These are phyloP conservation scores for Moesziomyces sp. DNA, from an alignment of 1,284 basidiomycete genomes.

Conservation along the genomic window DNA sequence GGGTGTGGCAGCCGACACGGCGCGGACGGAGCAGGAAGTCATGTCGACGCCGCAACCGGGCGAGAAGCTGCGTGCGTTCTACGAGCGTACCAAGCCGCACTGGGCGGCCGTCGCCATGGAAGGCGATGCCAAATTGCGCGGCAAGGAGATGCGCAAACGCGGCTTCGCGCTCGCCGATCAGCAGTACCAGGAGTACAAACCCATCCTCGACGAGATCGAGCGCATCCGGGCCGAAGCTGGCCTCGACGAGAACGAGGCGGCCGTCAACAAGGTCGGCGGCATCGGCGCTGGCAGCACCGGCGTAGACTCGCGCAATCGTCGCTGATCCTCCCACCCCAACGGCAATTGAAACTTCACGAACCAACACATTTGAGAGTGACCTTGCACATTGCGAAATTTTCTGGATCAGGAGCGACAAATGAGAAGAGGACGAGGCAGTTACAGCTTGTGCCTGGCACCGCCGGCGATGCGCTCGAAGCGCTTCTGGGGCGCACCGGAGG, in stretches of 20 bases:
- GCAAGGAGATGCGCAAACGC: constrained; percentile 82
- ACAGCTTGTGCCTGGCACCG: constrained; percentile 54
- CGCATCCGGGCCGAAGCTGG: constrained; percentile 85
- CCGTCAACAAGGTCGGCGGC: constrained; percentile 44
- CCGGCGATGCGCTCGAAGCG: constrained; percentile 41
- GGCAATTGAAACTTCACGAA: background rate
- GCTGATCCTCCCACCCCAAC: constrained; percentile 7
- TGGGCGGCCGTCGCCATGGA: constrained; percentile 80
- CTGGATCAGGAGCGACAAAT: background rate
- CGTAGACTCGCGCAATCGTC: constrained; percentile 47
- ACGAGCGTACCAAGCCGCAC: constrained; percentile 76
- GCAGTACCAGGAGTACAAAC: constrained; percentile 64
- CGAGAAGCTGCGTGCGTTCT: constrained; percentile 87
- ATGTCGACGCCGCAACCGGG: constrained; percentile 86
- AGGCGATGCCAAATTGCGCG: constrained; percentile 74
- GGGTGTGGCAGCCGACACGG: constrained; percentile 77
- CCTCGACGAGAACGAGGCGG: constrained; percentile 81
- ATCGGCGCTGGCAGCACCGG: constrained; percentile 44
- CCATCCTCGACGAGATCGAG: constrained; percentile 73
- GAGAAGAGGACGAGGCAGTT: background rate
- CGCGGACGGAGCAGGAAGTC: constrained; percentile 77
- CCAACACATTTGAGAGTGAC: background rate
- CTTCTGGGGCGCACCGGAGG: constrained; percentile 39
- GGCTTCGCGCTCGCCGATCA: constrained; percentile 69
- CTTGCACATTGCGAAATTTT: background rate